Evolutionary conservation across 208 protist species (phyloP).

Genomic region (Trypanosoma grayi): DNA sequence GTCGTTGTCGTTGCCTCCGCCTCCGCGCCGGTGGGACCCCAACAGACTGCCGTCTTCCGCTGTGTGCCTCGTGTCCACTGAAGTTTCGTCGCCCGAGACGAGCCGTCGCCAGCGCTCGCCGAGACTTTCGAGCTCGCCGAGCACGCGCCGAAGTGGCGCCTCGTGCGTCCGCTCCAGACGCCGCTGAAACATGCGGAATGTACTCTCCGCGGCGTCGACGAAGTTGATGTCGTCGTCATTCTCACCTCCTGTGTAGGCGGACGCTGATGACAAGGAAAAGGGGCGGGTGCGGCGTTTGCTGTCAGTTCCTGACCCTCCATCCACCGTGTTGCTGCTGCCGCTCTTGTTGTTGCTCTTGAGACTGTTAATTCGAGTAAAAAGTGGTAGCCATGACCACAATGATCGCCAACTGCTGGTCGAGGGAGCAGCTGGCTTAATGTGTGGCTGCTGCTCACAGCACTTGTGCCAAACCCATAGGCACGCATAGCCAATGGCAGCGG

Average conservation of each 20-base stretch:
- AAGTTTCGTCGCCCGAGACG: background rate
- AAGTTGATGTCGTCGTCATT: slow-evolving; percentile 52
- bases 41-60: no score
- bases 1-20: no score
- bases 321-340: background rate
- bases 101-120: slow-evolving; percentile 3
- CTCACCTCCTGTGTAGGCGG: background rate
- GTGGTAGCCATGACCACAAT: background rate
- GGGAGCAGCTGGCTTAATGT: no score
- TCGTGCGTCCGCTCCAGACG: slow-evolving; percentile 37
- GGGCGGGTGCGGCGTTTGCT: background rate
- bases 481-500: background rate
- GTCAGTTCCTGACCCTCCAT: background rate
- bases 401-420: background rate
- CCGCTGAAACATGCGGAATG: slow-evolving; percentile 38
- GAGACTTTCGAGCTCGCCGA: slow-evolving; percentile 45
- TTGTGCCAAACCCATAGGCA: background rate
- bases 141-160: slow-evolving; percentile 30
- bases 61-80: no score
- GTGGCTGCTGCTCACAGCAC: background rate
- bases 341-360: no score
- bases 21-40: no score
- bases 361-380: background rate
- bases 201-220: slow-evolving; percentile 40
- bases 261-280: background rate